Percentiles rank a stretch among this genome's conserved stretches.
Conservation (phyloP, 495 filamentous ascomycete species). For the Aspergillus steynii region DNA sequence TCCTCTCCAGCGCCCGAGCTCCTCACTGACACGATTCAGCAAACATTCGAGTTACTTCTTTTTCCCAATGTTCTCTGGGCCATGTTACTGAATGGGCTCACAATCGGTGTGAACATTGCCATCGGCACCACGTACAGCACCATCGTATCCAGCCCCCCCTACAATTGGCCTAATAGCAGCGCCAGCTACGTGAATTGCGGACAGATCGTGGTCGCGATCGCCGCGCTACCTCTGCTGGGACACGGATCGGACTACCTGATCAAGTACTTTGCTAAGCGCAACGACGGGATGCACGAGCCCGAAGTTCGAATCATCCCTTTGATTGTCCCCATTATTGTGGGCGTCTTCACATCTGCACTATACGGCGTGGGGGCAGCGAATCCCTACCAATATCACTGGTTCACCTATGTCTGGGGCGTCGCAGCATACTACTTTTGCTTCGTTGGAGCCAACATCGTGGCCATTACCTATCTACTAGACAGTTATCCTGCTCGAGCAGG, state of each 20-base stretch:
- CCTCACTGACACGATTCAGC: neutral
- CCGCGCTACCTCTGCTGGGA: slow-evolving; percentile 37
- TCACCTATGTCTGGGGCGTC: slow-evolving; percentile 33
- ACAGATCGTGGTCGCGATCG: slow-evolving; percentile 29
- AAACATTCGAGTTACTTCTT: slow-evolving; percentile 28
- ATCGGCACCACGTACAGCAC: slow-evolving; percentile 38
- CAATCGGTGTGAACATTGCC: slow-evolving; percentile 38
- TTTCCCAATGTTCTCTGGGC: slow-evolving; percentile 47
- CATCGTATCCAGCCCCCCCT: slow-evolving; percentile 31
- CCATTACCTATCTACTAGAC: slow-evolving; percentile 40
- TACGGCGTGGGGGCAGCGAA: slow-evolving; percentile 34
- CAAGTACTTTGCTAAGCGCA: slow-evolving; percentile 23
- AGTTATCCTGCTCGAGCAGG: slow-evolving; percentile 36
- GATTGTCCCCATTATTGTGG: slow-evolving; percentile 32
- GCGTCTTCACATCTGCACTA: slow-evolving; percentile 28
- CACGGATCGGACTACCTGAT: slow-evolving; percentile 32
- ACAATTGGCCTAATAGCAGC: slow-evolving; percentile 32
- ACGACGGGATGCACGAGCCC: slow-evolving; percentile 34
- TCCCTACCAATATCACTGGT: slow-evolving; percentile 37
- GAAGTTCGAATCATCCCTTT: slow-evolving; percentile 34
- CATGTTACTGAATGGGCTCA: slow-evolving; percentile 35
- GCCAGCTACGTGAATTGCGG: slow-evolving; percentile 37
- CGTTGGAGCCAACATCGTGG: slow-evolving; percentile 40
- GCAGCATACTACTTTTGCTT: slow-evolving; percentile 40
- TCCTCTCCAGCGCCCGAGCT: too few species aligned